These are phyloP conservation scores for Pythium rhizo-oryzae DNA, from an alignment of 352 stramenopile species.

Conservation along the genomic window DNA sequence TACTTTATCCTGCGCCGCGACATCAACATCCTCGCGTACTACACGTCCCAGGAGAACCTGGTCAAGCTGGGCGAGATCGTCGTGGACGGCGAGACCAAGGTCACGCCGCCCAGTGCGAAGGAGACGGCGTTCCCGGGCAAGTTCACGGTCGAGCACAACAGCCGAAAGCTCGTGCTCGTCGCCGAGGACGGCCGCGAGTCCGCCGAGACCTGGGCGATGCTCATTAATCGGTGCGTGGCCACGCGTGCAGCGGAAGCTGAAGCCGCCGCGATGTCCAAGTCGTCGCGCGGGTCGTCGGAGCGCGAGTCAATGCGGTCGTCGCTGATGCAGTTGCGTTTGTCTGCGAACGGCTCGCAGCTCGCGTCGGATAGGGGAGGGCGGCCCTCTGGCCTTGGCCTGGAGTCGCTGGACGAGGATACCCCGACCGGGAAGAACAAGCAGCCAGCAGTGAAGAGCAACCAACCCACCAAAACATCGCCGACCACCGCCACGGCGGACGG, in stretches of 20 bases:
- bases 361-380: neutral
- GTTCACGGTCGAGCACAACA: conserved; percentile 72
- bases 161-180: conserved; percentile 72
- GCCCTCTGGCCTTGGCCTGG: neutral
- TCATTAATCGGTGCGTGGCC: conserved; percentile 56
- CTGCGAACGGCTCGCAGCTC: conserved; percentile 22
- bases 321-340: conserved; percentile 29
- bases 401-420: conserved; percentile 3
- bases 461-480: neutral
- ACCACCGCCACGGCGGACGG: neutral
- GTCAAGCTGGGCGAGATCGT: conserved; percentile 81
- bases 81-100: conserved; percentile 62
- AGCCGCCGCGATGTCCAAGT: conserved; percentile 9
- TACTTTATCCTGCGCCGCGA: conserved; percentile 87
- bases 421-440: conserved; percentile 1
- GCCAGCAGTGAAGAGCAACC: neutral
- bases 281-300: conserved; percentile 13
- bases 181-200: conserved; percentile 53
- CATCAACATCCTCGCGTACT: conserved; percentile 77
- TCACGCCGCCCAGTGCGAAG: conserved; percentile 53
- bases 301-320: conserved; percentile 27
- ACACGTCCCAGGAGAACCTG: conserved; percentile 73
- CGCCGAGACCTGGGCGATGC: conserved; percentile 69
- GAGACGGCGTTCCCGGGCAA: conserved; percentile 45
- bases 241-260: conserved; percentile 31